A percentile compares a stretch with the other conserved stretches of the same genome.
These are phyloP conservation scores for Trichomonascaceae sp. DNA, from an alignment of 1,139 yeast genomes.

Conservation along the genomic window DNA sequence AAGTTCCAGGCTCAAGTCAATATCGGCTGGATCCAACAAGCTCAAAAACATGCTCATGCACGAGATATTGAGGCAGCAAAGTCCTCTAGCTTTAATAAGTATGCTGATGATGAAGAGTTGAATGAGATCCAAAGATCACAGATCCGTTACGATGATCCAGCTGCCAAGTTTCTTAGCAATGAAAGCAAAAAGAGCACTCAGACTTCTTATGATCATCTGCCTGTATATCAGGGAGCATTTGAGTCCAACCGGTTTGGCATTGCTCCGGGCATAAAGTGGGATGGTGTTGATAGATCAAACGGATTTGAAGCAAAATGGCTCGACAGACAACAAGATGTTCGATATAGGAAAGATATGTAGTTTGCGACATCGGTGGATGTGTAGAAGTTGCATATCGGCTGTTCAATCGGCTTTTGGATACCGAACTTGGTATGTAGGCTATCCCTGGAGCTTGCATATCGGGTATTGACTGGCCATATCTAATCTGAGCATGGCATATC, in stretches of 20 bases:
- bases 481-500: too few relatives aligned
- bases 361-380: conserved; percentile 33
- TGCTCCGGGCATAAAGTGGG: conserved; percentile 83
- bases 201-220: conserved; percentile 16
- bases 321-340: conserved; percentile 44
- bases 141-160: conserved; percentile 64
- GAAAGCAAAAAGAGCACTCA: not conserved
- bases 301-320: conserved; percentile 77
- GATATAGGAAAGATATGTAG: conserved; percentile 34
- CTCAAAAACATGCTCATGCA: conserved; percentile 24
- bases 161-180: conserved; percentile 40
- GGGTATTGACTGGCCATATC: too few relatives aligned
- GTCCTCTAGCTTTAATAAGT: conserved; percentile 31
- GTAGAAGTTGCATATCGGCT: too few relatives aligned
- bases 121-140: conserved; percentile 35
- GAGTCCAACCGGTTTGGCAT: conserved; percentile 72
- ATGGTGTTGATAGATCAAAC: conserved; percentile 83
- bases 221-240: conserved; percentile 44
- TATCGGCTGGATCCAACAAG: conserved; percentile 42
- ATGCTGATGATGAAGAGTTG: conserved; percentile 37
- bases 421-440: too few relatives aligned
- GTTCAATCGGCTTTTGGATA: too few relatives aligned
- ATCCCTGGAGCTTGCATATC: too few relatives aligned
- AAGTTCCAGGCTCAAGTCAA: conserved; percentile 34
- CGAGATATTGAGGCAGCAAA: conserved; percentile 31